Conservation (phyloP, 495 filamentous ascomycete genomes). For the Corynascus novoguineensis region DNA sequence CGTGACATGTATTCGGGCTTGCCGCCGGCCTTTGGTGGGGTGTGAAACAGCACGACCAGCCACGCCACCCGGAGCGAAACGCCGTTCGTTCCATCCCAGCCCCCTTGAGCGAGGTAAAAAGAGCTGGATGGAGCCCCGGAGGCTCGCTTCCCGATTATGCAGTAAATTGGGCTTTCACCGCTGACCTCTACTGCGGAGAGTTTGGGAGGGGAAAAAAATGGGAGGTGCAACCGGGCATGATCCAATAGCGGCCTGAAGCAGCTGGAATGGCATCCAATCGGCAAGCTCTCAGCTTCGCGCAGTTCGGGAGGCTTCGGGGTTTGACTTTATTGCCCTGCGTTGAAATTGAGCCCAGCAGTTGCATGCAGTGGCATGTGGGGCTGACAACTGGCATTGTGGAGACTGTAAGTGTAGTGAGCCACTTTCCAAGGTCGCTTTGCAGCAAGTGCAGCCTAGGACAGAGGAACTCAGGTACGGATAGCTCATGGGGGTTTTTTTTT, state of each 20-base stretch:
- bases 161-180: not conserved
- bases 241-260: not conserved
- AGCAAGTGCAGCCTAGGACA: no score
- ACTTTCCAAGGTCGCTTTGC: no score
- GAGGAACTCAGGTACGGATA: no score
- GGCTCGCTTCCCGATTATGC: no score
- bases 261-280: not conserved
- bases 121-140: not conserved
- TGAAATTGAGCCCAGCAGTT: no score
- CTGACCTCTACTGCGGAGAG: not conserved
- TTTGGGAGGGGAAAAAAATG: not conserved
- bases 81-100: not conserved
- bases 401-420: no score
- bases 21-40: not conserved
- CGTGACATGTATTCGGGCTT: not conserved
- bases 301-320: not conserved
- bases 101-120: no score
- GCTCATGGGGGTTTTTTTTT: no score
- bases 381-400: no score
- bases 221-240: not conserved
- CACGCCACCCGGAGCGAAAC: not conserved
- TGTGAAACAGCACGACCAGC: constrained; percentile 5
- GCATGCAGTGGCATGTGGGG: no score
- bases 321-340: no score
- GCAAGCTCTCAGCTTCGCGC: not conserved